Evolutionary conservation across 257 asterid genomes (phyloP).

Genomic region (Petunia axillaris): DNA sequence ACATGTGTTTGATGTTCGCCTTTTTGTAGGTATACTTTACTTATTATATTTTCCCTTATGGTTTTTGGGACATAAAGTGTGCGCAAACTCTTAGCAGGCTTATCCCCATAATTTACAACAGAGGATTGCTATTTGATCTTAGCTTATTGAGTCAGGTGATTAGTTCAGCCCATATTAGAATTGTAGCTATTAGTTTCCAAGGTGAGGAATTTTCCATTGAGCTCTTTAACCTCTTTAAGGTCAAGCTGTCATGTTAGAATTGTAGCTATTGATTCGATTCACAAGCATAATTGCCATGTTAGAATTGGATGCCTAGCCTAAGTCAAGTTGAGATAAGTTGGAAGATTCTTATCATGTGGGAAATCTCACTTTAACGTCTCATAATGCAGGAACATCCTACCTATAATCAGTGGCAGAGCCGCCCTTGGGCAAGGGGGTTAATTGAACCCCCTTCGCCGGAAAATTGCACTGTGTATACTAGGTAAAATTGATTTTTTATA

Average conservation of each 20-base stretch:
- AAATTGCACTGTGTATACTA: too few species aligned
- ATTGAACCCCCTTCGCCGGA: too few species aligned
- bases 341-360: too few species aligned
- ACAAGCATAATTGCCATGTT: background rate
- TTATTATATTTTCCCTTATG: background rate
- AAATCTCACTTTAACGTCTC: background rate
- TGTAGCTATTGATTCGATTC: too few species aligned
- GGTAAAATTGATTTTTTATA: too few species aligned
- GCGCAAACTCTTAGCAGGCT: background rate
- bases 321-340: too few species aligned
- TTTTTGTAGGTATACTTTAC: conserved; percentile 42
- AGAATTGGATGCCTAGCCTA: background rate
- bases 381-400: conserved; percentile 20
- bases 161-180: background rate
- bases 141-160: background rate
- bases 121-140: background rate
- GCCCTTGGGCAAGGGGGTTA: too few species aligned
- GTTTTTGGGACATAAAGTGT: background rate
- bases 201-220: background rate
- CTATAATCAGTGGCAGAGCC: too few species aligned
- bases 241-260: too few species aligned
- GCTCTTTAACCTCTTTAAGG: background rate
- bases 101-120: background rate
- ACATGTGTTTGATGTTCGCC: conserved; percentile 53
- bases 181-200: background rate